Evolutionary conservation across 352 stramenopile species (phyloP), one percentile per base, ranked within the genome.

Genomic region (Pythium apleroticum): DNA sequence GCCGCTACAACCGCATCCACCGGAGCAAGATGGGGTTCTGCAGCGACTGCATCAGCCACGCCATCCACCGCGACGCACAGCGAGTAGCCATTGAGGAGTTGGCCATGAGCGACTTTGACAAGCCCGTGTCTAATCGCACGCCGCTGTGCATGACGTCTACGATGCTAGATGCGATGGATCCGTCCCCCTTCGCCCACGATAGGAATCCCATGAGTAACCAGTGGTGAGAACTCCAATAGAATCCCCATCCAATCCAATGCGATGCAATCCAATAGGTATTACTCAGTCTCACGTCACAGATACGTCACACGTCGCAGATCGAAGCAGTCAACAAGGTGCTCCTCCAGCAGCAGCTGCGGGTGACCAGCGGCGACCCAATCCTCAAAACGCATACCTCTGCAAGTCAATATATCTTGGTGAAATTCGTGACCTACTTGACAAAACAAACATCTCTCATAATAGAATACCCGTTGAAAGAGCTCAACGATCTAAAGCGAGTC

Each of bases 1-100:
- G 53, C 15, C 61, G 61, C 22, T 60, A 56, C 30, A 61, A 68
- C 52, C 61, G 61, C 61, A 50, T 68, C 39, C 61, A 62, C 24
- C 61, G 53, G 4, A 68, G 52, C 33, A 61, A 60, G 12, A 35
- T 57, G 41, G n/a, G 52, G 0, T 61, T 68, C 43, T 68, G 52
- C 31, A 52, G 1, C 22, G 61, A 52, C 43, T 68, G 61, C 19
- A 24, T 62, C 3, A 35, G 20, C 11, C 61, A 31, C 52, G 28
- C 52, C 0, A 41, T 45, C 27, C 30, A 56, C 6, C 28, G 41
- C 19, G 35, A 55, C 30, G 52, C 60, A 2, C 25, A 19, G 10
- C 27, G 52, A 7, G 41, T 55, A 10, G 39, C 24, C 15, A 49
- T 27, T 1, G 7, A 33, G 0, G 50, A 60, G 8, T 37, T 56